Evolutionary conservation across 208 protist species (phyloP).

Genomic region (Wallacemonas sp.): DNA sequence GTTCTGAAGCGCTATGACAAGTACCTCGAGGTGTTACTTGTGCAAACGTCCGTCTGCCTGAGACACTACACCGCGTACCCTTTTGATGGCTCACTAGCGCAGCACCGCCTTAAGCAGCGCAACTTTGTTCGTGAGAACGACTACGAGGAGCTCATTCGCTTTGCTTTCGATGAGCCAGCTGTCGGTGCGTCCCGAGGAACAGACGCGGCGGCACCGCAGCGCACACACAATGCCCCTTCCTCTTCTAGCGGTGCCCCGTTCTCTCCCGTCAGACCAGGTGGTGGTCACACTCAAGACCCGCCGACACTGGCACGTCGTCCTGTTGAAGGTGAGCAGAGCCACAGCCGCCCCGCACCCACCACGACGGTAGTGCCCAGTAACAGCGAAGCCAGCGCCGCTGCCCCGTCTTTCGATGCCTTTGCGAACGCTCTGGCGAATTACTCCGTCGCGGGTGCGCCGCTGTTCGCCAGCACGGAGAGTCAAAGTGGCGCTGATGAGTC

Average conservation of each 20-base stretch:
- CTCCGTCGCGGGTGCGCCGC: background rate
- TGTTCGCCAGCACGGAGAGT: background rate
- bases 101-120: slow-evolving; percentile 60
- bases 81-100: slow-evolving; percentile 67
- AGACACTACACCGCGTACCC: slow-evolving; percentile 76
- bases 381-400: no score
- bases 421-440: background rate
- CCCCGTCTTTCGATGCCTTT: background rate
- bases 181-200: no score
- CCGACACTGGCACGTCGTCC: background rate
- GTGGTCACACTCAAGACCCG: background rate
- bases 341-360: no score
- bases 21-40: slow-evolving; percentile 66
- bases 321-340: background rate
- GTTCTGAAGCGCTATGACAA: slow-evolving; percentile 6
- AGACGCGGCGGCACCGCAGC: no score
- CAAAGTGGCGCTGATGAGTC: no score
- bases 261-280: background rate
- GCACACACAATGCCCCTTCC: no score
- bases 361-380: no score
- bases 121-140: slow-evolving; percentile 75
- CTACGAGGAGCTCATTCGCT: slow-evolving; percentile 55
- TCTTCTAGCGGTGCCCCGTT: background rate
- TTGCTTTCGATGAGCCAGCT: slow-evolving; percentile 26
- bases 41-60: slow-evolving; percentile 66